A percentile compares a stretch with the other conserved stretches of the same genome.
Evolutionary conservation across 2,329 filamentous ascomycete species (phyloP).

Genomic region (Teratosphaeria zuluensis): DNA sequence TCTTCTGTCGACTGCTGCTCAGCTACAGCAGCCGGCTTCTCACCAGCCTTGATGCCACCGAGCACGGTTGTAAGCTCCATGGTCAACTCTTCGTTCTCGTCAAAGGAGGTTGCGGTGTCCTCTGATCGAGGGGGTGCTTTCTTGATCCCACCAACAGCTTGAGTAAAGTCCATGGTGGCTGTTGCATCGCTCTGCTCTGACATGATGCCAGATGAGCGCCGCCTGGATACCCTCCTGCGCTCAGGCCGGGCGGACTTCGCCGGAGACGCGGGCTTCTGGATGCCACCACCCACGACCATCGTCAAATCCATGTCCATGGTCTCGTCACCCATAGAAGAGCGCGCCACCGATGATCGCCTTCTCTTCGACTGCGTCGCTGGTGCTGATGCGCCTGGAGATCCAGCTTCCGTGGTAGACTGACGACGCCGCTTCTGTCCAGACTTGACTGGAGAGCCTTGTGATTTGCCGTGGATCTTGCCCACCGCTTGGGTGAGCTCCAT

Average conservation of each 20-base stretch:
- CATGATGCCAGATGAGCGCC: conserved; percentile 25
- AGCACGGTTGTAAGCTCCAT: conserved; percentile 44
- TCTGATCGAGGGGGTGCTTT: conserved; percentile 3
- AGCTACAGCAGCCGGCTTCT: conserved; percentile 11
- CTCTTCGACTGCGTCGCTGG: conserved; percentile 23
- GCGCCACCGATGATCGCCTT: conserved; percentile 27
- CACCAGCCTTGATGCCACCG: conserved; percentile 32
- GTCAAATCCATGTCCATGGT: conserved; percentile 36
- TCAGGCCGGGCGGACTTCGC: conserved; percentile 8
- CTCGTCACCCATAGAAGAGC: conserved; percentile 30
- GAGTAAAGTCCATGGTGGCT: conserved; percentile 48
- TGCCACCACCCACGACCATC: conserved; percentile 25
- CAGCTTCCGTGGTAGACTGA: conserved; percentile 29
- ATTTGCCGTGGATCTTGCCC: conserved; percentile 37
- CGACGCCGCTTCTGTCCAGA: conserved; percentile 32
- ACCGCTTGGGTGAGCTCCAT: conserved; percentile 49
- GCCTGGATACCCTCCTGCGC: conserved; percentile 24
- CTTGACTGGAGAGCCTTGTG: conserved; percentile 20
- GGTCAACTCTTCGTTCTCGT: conserved; percentile 39
- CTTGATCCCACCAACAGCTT: conserved; percentile 39
- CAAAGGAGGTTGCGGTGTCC: conserved; percentile 18
- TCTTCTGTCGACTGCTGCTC: conserved; percentile 1
- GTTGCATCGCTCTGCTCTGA: conserved; percentile 30
- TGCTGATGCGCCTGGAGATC: conserved; percentile 18
- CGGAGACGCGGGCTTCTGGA: conserved; percentile 18